A percentile compares a stretch with the other conserved stretches of the same genome.
phyloP scores from a whole-genome alignment of 2,329 filamentous ascomycete species.

The Nectriaceae sp. region DNA sequence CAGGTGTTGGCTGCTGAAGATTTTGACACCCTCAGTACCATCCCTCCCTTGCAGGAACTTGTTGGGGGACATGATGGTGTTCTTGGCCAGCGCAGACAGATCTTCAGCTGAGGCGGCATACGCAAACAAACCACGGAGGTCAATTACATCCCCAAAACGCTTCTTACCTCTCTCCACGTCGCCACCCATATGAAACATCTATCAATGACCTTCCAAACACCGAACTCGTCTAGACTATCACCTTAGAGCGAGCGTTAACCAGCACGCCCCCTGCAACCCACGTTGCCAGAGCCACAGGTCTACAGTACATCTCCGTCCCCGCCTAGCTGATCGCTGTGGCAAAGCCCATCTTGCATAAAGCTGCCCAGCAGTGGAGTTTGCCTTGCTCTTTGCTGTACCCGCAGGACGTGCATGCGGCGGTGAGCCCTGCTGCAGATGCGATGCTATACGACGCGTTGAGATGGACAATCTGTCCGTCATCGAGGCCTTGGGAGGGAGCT shows the following conservation, averaged over 20 bases:
- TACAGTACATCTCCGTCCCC: neutral
- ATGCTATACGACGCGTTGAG: neutral
- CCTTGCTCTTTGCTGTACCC: neutral
- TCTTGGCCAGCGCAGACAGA: conserved; percentile 3
- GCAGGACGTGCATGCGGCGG: neutral
- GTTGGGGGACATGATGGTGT: conserved; percentile 16
- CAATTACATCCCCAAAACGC: too few species aligned
- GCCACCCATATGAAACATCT: neutral
- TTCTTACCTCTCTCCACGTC: too few species aligned
- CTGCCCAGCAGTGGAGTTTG: neutral
- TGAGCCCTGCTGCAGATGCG: neutral
- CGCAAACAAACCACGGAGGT: too few species aligned
- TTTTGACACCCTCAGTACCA: conserved; percentile 15
- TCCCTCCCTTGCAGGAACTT: conserved; percentile 26
- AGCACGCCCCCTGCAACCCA: neutral
- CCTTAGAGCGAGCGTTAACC: too few species aligned
- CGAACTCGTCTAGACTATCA: too few species aligned
- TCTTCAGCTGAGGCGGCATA: too few species aligned
- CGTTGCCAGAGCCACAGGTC: neutral
- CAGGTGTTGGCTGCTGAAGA: conserved; percentile 22
- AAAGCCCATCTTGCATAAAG: neutral
- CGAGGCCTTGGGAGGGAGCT: too few species aligned
- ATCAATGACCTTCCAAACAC: neutral
- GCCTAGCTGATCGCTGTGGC: neutral
- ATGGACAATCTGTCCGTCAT: neutral